phyloP scores from a whole-genome alignment of 352 stramenopile species.

The Phytophthora citricola region DNA sequence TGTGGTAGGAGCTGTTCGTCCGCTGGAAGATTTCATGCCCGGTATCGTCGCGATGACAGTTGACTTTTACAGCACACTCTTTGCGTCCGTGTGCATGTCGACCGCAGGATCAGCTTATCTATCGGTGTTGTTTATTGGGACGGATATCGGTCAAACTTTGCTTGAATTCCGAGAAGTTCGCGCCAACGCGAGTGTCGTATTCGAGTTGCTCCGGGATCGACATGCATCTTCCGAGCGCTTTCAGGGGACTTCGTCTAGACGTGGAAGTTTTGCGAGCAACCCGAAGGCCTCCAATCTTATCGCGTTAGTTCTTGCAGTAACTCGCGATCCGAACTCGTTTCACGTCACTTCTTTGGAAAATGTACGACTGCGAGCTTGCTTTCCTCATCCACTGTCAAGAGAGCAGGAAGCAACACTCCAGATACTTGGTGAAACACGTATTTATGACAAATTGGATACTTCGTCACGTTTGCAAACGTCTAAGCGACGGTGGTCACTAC shows the following conservation, averaged over 20 bases:
- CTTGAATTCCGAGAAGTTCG: conserved; percentile 15
- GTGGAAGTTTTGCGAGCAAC: not conserved
- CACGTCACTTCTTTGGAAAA: conserved; percentile 1
- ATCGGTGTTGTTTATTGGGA: conserved; percentile 4
- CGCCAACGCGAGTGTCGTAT: conserved; percentile 7
- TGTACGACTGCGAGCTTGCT: conserved; percentile 13
- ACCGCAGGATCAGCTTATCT: conserved; percentile 8
- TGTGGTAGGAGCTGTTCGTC: not conserved
- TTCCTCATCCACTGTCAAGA: conserved; percentile 7
- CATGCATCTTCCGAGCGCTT: not conserved
- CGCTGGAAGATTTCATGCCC: not conserved
- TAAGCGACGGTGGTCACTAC: not conserved
- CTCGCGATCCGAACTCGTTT: not conserved
- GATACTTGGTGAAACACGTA: not conserved
- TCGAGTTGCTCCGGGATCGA: conserved; percentile 1
- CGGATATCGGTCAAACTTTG: conserved; percentile 5
- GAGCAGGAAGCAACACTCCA: conserved; percentile 1
- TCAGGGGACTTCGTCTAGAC: not conserved
- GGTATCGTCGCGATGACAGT: not conserved
- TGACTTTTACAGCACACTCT: conserved; percentile 15
- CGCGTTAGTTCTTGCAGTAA: not conserved
- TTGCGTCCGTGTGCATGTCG: conserved; percentile 23
- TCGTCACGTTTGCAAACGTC: not conserved
- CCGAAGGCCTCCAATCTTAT: not conserved
- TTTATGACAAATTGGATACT: not conserved